Conservation (phyloP, 2,329 filamentous ascomycete genomes). For the Paecilomyces sp. region DNA sequence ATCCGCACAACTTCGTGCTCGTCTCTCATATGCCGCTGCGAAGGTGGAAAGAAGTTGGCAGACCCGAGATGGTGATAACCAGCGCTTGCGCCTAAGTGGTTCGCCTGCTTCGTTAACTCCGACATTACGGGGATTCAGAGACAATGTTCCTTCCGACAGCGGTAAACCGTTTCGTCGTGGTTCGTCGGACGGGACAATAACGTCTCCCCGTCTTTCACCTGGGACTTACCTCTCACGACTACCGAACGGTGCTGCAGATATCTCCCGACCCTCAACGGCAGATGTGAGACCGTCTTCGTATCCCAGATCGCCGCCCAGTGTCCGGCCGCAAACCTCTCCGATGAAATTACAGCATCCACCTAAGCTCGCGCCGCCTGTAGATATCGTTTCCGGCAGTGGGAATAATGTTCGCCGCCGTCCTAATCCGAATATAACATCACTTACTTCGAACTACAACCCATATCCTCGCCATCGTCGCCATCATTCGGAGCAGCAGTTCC, state of each 20-base stretch:
- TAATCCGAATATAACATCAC: constrained; percentile 25
- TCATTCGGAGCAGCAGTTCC: constrained; percentile 24
- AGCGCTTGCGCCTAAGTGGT: constrained; percentile 60
- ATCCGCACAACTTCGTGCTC: constrained; percentile 71
- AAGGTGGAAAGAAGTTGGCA: constrained; percentile 91
- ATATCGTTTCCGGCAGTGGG: constrained; percentile 30
- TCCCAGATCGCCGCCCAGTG: background rate
- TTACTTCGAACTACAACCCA: constrained; percentile 10
- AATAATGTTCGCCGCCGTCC: constrained; percentile 27
- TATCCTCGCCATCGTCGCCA: constrained; percentile 22
- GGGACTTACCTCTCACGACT: constrained; percentile 1
- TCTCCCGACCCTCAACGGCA: background rate
- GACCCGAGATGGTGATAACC: constrained; percentile 62
- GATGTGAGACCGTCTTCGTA: background rate
- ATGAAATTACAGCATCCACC: constrained; percentile 15
- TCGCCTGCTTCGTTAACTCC: constrained; percentile 54
- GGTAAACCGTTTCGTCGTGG: constrained; percentile 13
- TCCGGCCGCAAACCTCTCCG: constrained; percentile 10
- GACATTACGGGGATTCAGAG: constrained; percentile 49
- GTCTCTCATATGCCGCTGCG: constrained; percentile 86
- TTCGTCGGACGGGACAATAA: constrained; percentile 14
- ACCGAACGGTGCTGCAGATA: background rate
- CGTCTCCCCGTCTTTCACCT: constrained; percentile 15
- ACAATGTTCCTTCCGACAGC: constrained; percentile 47
- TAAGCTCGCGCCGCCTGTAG: constrained; percentile 37